Evolutionary conservation across 2,329 filamentous ascomycete genomes (phyloP).

Genomic region (Pseudophaeomoniella oleicola): DNA sequence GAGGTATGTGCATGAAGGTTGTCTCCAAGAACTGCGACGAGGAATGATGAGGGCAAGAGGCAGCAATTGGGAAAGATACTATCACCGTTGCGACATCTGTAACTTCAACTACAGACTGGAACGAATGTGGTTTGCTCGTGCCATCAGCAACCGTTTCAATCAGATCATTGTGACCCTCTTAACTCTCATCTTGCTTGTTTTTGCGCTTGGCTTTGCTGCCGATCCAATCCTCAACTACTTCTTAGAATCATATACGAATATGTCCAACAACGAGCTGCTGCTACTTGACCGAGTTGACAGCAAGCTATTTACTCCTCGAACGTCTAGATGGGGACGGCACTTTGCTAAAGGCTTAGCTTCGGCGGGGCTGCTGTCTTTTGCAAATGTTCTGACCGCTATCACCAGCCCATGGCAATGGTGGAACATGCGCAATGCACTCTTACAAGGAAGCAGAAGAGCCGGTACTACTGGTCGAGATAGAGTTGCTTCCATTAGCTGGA

Average conservation of each 20-base stretch:
- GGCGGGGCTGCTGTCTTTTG: slow-evolving; percentile 69
- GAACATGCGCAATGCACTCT: slow-evolving; percentile 51
- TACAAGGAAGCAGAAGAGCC: slow-evolving; percentile 37
- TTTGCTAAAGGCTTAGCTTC: slow-evolving; percentile 85
- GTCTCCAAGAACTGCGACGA: slow-evolving; percentile 63
- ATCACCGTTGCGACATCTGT: slow-evolving; percentile 80
- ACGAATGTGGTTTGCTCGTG: slow-evolving; percentile 47
- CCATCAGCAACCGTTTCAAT: slow-evolving; percentile 50
- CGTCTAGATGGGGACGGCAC: slow-evolving; percentile 61
- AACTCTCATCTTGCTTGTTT: slow-evolving; percentile 60
- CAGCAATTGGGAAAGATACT: slow-evolving; percentile 50
- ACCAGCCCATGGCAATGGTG: slow-evolving; percentile 62
- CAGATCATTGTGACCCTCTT: slow-evolving; percentile 57
- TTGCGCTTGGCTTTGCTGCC: slow-evolving; percentile 76
- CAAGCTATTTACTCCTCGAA: not conserved
- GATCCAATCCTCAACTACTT: slow-evolving; percentile 87
- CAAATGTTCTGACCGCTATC: slow-evolving; percentile 63
- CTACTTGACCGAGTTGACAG: not conserved
- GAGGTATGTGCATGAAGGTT: slow-evolving; percentile 87
- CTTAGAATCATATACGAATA: slow-evolving; percentile 53
- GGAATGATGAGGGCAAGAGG: not conserved
- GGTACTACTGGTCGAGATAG: slow-evolving; percentile 59
- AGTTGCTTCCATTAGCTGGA: slow-evolving; percentile 63
- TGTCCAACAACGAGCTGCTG: not conserved
- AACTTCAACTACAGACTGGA: slow-evolving; percentile 67